Base-by-base conservation (phyloP, 768 basidiomycete species). In the Tricholoma flavovirens region DNA sequence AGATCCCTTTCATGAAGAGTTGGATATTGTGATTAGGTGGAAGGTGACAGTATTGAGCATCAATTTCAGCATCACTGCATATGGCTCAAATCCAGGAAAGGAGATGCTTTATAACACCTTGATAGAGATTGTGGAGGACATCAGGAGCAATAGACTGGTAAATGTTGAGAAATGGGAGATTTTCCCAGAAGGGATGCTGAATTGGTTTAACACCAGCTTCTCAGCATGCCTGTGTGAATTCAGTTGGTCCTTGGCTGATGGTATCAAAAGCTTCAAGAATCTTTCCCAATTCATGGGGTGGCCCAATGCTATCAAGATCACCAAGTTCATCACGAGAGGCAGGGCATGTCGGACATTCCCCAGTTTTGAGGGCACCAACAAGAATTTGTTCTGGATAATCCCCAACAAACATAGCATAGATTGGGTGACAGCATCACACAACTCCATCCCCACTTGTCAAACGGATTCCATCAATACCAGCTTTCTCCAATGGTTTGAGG, bases 361-460 rank as follows among this genome's bases (percentile, higher is more conserved):
- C 63, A 8, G 50, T 62, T 14, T 67, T 67, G 7, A 57, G 54
- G 32, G 61, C 53, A 0, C 71, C 67, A 0, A 72, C 67, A 0
- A 79, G 69, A 8, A 74, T 62, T 54, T 80, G 78, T 54, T 80
- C 76, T 0, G 76, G 77, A 53, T 77, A 73, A 59, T 79, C 74
- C 0, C 69, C 71, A 10, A 73, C 61, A 55, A 69, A 73, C 0
- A 63, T 60, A 0, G 77, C 76, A 5, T 80, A 56, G 36, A 81
- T 72, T 0, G 77, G 77, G 54, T 71, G 66, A 4, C 69, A 55
- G 0, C 59, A 63, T 0, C 70, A 64, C 0, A 68, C 26, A 0
- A 53, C 2, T 0, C 77, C 71, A 65, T 79, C 75, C 0, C 73
- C 73, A 59, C 72, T 69, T 0, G 12, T 24, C 55, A 72, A 58